Evolutionary conservation across 2,329 filamentous ascomycete species (phyloP), one percentile per base, ranked within the genome.

Genomic region (Colletotrichum kahawae): DNA sequence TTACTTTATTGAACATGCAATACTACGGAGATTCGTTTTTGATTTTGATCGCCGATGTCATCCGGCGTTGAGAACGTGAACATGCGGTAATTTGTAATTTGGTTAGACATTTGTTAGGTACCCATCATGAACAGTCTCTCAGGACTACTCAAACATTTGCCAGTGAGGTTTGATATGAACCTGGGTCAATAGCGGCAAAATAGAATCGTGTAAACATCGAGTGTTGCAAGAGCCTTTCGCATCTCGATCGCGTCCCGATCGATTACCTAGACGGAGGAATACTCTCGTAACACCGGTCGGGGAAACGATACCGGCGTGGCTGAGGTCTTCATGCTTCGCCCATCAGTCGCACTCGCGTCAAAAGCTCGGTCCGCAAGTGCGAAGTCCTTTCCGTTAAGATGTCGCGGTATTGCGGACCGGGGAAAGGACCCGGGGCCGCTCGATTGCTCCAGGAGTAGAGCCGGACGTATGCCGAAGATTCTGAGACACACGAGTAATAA

Each of bases 71-170:
- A 24, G 43, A 21, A 51, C 43, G 12, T 21, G 43, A 51, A 51
- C 31, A 33, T 12, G 4, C 10, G 4, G 31, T 8, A 33, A 33
- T 27, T 27, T 27, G 24, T 27, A 5, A 27, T 27, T n/a, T 48
- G 12, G 43, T n/a, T 10, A 51, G n/a, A 51, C 12, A 13, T 13
- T 21, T 51, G 3, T 13, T 21, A 21, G 21, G 21, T 21, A 2
- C n/a, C n/a, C 4, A 2, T 13, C 43, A 7, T 7, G 18, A 48
- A 0, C 38, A 48, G 0, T 48, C 18, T 48, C 0, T n/a, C 18
- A 48, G 38, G 12, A 48, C 9, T 12, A n/a, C 9, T 12, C 18
- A n/a, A 48, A 48, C 8, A 48, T 9, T 48, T 18, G 38, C 38
- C 38, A n/a, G 38, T 48, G 9, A n/a, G 0, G n/a, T n/a, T 51